These are phyloP conservation scores for Candida silvatica DNA, from an alignment of 805 yeast genomes.

Conservation along the genomic window DNA sequence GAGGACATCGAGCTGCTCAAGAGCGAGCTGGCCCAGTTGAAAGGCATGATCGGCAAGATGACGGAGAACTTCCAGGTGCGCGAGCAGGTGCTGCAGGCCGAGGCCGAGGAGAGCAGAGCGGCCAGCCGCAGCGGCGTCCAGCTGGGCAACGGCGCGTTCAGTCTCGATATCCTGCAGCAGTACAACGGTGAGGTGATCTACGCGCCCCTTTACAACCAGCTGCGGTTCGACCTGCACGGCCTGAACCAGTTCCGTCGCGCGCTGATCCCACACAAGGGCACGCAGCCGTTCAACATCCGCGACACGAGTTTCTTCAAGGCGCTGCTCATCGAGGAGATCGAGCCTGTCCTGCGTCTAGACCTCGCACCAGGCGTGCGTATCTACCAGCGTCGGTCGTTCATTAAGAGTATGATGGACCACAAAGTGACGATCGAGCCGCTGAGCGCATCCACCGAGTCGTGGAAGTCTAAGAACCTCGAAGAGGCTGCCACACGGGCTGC, in stretches of 20 bases:
- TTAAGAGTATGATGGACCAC: constrained; percentile 69
- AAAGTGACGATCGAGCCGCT: constrained; percentile 80
- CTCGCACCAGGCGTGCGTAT: constrained; percentile 58
- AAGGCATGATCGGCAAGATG: constrained; percentile 41
- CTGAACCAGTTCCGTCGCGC: constrained; percentile 38
- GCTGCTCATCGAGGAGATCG: constrained; percentile 70
- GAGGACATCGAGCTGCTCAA: constrained; percentile 53
- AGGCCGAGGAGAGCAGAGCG: constrained; percentile 6
- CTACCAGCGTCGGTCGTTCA: constrained; percentile 44
- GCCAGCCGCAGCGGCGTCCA: constrained; percentile 4
- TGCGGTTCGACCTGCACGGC: constrained; percentile 35
- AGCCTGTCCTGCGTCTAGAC: constrained; percentile 59
- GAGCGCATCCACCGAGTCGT: constrained; percentile 71
- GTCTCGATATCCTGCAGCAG: constrained; percentile 8
- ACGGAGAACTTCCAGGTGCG: constrained; percentile 1
- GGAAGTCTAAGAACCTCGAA: constrained; percentile 26
- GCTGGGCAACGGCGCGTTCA: constrained; percentile 11
- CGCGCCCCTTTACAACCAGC: constrained; percentile 23
- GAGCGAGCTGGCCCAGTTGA: constrained; percentile 60
- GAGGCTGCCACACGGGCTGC: constrained; percentile 6
- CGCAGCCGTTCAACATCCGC: constrained; percentile 25
- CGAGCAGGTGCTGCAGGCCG: constrained; percentile 1
- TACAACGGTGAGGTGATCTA: constrained; percentile 20
- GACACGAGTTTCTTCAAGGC: constrained; percentile 54
- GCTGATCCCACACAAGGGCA: constrained; percentile 15